These are phyloP conservation scores for Populus alba DNA, from an alignment of 345 rosid genomes.

Conservation along the genomic window DNA sequence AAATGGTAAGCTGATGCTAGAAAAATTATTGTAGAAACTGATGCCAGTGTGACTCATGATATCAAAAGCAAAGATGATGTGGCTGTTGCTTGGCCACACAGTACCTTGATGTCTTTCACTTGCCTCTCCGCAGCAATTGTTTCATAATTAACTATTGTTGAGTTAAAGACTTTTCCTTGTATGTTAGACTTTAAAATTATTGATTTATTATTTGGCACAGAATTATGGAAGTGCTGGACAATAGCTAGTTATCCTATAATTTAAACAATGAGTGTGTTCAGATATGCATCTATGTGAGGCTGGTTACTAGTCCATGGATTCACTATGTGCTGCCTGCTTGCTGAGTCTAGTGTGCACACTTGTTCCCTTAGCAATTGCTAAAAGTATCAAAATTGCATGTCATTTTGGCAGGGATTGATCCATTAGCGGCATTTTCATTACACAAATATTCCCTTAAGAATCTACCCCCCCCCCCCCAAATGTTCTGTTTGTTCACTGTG, in stretches of 20 bases:
- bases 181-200: too few species aligned
- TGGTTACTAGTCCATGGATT: not conserved
- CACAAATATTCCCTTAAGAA: not conserved
- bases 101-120: too few species aligned
- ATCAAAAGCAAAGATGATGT: too few species aligned
- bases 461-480: not conserved
- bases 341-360: not conserved
- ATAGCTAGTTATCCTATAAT: not conserved
- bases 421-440: not conserved
- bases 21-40: too few species aligned
- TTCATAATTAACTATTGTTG: too few species aligned
- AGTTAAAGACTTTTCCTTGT: too few species aligned
- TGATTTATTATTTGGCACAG: too few species aligned
- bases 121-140: too few species aligned
- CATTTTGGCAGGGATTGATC: not conserved
- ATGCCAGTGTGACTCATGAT: too few species aligned
- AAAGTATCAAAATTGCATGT: not conserved
- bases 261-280: too few species aligned
- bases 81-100: too few species aligned
- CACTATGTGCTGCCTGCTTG: not conserved
- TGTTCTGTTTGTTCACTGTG: not conserved
- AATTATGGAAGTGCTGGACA: not conserved
- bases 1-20: too few species aligned
- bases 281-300: not conserved
- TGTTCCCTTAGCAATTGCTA: not conserved